A percentile compares a stretch with the other conserved stretches of the same genome.
phyloP scores from a whole-genome alignment of 169 alveolate species.

The Toxoplasma gondii region DNA sequence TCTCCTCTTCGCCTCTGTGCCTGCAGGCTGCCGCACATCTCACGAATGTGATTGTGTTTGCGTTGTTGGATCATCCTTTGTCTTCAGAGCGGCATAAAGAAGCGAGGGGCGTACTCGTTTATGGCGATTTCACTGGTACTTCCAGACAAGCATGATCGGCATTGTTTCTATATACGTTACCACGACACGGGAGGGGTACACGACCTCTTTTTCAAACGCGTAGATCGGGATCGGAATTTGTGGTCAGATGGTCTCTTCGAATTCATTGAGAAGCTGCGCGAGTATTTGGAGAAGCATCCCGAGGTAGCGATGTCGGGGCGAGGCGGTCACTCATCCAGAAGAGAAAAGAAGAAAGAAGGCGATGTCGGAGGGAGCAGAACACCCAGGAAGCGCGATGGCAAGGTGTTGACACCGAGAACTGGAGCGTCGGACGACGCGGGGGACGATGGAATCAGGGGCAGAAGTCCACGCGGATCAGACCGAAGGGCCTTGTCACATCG shows the following conservation, averaged over 20 bases:
- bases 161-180: slow-evolving; percentile 78
- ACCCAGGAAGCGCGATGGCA: not conserved
- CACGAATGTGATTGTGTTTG: too few species aligned
- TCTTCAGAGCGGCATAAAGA: slow-evolving; percentile 72
- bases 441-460: not conserved
- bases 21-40: too few species aligned
- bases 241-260: slow-evolving; percentile 86
- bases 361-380: slow-evolving; percentile 2
- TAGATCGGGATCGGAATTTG: slow-evolving; percentile 80
- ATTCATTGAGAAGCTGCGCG: slow-evolving; percentile 72
- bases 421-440: not conserved
- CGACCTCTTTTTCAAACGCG: slow-evolving; percentile 78
- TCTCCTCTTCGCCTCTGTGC: too few species aligned
- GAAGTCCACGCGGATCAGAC: not conserved
- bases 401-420: not conserved
- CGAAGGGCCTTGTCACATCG: not conserved
- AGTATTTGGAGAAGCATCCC: slow-evolving; percentile 44
- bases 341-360: not conserved
- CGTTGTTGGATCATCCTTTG: too few species aligned
- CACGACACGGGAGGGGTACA: slow-evolving; percentile 78
- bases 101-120: slow-evolving; percentile 76
- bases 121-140: slow-evolving; percentile 80
- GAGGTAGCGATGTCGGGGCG: not conserved
- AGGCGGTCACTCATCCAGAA: not conserved
- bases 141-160: slow-evolving; percentile 77